Conservation (phyloP, 2,329 filamentous ascomycete species). For the Trichoderma endophyticum region DNA sequence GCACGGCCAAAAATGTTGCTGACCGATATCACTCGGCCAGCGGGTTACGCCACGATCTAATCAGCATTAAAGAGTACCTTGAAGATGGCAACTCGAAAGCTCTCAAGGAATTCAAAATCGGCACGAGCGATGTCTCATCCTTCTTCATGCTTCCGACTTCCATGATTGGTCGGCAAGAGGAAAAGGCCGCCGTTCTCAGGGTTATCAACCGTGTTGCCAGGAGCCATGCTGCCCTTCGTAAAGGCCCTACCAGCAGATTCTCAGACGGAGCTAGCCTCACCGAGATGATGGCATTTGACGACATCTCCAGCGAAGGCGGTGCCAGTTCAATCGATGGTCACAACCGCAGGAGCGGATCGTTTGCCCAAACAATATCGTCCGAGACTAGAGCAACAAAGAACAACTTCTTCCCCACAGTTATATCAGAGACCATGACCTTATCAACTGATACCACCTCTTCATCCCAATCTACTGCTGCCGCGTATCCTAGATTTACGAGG, state of each 20-base stretch:
- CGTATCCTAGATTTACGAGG: constrained; percentile 38
- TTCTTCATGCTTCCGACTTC: constrained; percentile 82
- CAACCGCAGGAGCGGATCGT: constrained; percentile 48
- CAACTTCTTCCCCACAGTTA: constrained; percentile 40
- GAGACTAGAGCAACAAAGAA: constrained; percentile 40
- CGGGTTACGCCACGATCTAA: constrained; percentile 77
- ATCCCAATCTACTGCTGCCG: constrained; percentile 38
- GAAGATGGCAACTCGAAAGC: constrained; percentile 69
- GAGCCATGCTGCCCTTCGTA: constrained; percentile 53
- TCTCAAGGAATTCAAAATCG: constrained; percentile 72
- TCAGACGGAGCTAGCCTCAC: constrained; percentile 52
- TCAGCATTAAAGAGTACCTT: constrained; percentile 69
- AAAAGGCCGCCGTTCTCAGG: constrained; percentile 66
- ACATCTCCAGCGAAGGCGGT: constrained; percentile 55
- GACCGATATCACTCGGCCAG: constrained; percentile 89
- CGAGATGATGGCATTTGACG: constrained; percentile 40
- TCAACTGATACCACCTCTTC: constrained; percentile 49
- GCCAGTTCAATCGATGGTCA: constrained; percentile 55
- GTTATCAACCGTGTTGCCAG: constrained; percentile 75
- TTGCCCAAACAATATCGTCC: constrained; percentile 40
- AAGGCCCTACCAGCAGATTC: constrained; percentile 42
- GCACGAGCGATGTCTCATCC: constrained; percentile 82
- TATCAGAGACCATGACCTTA: constrained; percentile 40
- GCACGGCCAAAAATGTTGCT: constrained; percentile 82
- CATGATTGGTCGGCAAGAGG: constrained; percentile 76